phyloP scores from a whole-genome alignment of 2,329 filamentous ascomycete species.

The Cordyceps cicadae region DNA sequence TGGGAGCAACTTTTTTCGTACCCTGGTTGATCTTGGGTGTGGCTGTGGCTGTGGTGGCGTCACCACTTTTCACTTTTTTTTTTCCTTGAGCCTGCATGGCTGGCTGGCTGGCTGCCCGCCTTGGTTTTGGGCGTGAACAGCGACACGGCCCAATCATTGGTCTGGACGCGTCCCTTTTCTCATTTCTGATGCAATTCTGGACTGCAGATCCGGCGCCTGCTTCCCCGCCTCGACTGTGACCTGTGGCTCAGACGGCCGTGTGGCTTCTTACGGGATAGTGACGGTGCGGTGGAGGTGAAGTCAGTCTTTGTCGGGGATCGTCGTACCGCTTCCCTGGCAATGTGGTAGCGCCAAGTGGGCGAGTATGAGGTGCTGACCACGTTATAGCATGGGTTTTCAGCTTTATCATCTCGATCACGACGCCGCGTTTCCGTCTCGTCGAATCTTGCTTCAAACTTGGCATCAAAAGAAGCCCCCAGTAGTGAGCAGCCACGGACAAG shows the following conservation, averaged over 20 bases:
- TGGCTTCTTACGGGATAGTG: neutral
- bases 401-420: constrained; percentile 6
- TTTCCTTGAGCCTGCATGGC: neutral
- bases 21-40: constrained; percentile 9
- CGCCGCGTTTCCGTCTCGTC: neutral
- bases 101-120: neutral
- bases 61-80: constrained; percentile 14
- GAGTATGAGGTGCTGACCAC: constrained; percentile 5
- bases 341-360: neutral
- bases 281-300: too few species aligned
- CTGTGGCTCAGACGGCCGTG: neutral
- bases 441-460: constrained; percentile 6
- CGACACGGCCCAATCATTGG: neutral
- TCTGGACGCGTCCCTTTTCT: neutral
- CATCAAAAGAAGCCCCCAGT: constrained; percentile 5
- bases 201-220: neutral
- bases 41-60: constrained; percentile 22
- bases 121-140: constrained; percentile 1
- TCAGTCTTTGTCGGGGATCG: neutral
- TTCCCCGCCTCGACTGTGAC: neutral
- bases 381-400: constrained; percentile 2
- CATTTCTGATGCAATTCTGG: neutral
- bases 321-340: constrained; percentile 5
- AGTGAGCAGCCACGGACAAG: neutral
- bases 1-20: neutral